Conservation (phyloP, 2,329 filamentous ascomycete species). For the Juglanconis sp. region DNA sequence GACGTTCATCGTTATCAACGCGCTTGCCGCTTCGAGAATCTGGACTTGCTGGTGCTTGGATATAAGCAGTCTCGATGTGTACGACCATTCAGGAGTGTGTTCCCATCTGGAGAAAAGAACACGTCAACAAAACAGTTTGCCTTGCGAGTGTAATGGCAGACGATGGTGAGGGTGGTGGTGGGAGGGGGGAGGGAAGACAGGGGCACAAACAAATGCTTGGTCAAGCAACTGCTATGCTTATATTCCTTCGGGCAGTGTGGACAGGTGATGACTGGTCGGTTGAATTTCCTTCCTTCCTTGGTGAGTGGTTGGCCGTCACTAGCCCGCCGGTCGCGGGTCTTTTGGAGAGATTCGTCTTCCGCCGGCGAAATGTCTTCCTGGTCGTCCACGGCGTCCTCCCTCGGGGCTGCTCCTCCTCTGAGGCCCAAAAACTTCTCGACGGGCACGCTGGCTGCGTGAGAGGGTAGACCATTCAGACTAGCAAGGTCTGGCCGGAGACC, state of each 20-base stretch:
- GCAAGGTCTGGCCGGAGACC: constrained; percentile 44
- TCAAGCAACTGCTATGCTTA: constrained; percentile 99
- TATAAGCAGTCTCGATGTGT: constrained; percentile 95
- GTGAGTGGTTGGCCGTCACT: constrained; percentile 83
- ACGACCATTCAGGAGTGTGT: constrained; percentile 96
- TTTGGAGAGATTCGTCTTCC: constrained; percentile 47
- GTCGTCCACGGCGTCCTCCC: constrained; percentile 67
- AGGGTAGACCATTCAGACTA: constrained; percentile 50
- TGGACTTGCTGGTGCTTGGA: constrained; percentile 99
- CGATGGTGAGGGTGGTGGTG: constrained; percentile 30
- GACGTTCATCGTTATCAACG: constrained; percentile 84
- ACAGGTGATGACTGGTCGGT: constrained; percentile 84
- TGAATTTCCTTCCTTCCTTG: constrained; percentile 78
- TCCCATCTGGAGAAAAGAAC: constrained; percentile 75
- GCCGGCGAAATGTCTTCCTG: constrained; percentile 58
- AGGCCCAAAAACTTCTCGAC: constrained; percentile 47
- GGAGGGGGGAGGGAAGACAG: constrained; percentile 45
- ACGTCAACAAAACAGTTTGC: constrained; percentile 38
- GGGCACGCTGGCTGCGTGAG: constrained; percentile 67
- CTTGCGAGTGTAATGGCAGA: constrained; percentile 30
- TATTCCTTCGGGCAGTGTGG: constrained; percentile 99
- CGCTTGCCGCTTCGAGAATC: constrained; percentile 93
- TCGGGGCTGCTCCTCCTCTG: constrained; percentile 46
- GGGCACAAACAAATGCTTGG: constrained; percentile 98
- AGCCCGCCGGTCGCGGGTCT: constrained; percentile 57